These are phyloP conservation scores for Spergularia azorica DNA, from an alignment of 179 eudicot species.

Conservation along the genomic window DNA sequence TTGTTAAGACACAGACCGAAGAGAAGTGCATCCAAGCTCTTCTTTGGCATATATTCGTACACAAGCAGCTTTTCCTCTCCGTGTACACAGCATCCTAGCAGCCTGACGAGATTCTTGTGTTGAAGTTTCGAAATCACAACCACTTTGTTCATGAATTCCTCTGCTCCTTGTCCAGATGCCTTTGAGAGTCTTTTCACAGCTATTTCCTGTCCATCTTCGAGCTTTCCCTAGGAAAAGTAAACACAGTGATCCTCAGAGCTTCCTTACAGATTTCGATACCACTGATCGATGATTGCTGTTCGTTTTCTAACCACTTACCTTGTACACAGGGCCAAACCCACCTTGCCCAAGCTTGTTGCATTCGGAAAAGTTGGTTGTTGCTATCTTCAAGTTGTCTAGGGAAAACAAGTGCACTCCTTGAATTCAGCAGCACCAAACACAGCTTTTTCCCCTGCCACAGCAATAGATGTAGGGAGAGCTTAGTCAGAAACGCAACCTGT, in stretches of 20 bases:
- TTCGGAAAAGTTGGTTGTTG: slow-evolving; percentile 26
- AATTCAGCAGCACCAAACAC: not conserved
- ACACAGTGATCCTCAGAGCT: not conserved
- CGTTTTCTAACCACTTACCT: no score
- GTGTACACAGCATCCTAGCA: slow-evolving; percentile 48
- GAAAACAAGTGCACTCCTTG: slow-evolving; percentile 16
- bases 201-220: slow-evolving; percentile 36
- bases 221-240: slow-evolving; percentile 33
- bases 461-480: no score
- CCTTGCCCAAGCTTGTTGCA: slow-evolving; percentile 33
- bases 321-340: slow-evolving; percentile 39
- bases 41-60: slow-evolving; percentile 56
- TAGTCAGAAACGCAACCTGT: no score
- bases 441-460: no score
- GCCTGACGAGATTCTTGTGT: slow-evolving; percentile 52
- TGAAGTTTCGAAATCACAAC: slow-evolving; percentile 49
- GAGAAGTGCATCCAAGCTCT: slow-evolving; percentile 47
- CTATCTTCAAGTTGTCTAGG: slow-evolving; percentile 18
- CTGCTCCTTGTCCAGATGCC: slow-evolving; percentile 46
- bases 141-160: slow-evolving; percentile 51
- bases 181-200: slow-evolving; percentile 58
- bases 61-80: slow-evolving; percentile 48
- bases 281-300: no score
- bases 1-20: slow-evolving; percentile 35
- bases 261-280: no score